phyloP scores from a whole-genome alignment of 2,329 filamentous ascomycete genomes.

The Exophiala sp. region DNA sequence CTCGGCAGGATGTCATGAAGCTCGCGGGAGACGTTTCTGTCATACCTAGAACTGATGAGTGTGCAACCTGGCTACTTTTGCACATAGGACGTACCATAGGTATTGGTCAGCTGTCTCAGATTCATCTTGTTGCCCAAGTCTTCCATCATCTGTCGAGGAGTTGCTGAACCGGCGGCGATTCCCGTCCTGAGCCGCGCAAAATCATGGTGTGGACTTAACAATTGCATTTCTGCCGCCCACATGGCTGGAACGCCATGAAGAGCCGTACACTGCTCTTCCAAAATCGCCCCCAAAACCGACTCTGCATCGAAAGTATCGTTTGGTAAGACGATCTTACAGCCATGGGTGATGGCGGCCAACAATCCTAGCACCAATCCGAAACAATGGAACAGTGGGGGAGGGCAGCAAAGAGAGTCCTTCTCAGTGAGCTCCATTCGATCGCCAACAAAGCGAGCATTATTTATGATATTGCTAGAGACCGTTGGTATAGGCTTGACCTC shows the following conservation, averaged over 20 bases:
- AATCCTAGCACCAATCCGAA: conserved; percentile 76
- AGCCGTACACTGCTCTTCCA: conserved; percentile 66
- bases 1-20: conserved; percentile 74
- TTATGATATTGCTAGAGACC: neutral
- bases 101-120: conserved; percentile 69
- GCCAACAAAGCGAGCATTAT: conserved; percentile 65
- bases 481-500: conserved; percentile 41
- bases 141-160: conserved; percentile 72
- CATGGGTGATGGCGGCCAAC: conserved; percentile 68
- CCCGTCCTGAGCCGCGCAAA: conserved; percentile 60
- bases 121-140: conserved; percentile 66
- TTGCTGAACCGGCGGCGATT: conserved; percentile 73
- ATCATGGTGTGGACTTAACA: conserved; percentile 31
- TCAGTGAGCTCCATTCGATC: conserved; percentile 68
- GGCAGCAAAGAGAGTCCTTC: conserved; percentile 70
- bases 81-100: conserved; percentile 43
- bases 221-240: conserved; percentile 52
- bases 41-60: conserved; percentile 45
- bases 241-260: conserved; percentile 80
- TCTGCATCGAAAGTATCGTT: conserved; percentile 68
- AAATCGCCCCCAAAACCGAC: conserved; percentile 64
- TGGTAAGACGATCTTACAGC: conserved; percentile 71
- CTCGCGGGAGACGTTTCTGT: conserved; percentile 76
- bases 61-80: neutral
- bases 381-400: conserved; percentile 80